A percentile compares a stretch with the other conserved stretches of the same genome.
These are phyloP conservation scores for Arthroderma uncinatum DNA, from an alignment of 2,329 filamentous ascomycete genomes.

Conservation along the genomic window DNA sequence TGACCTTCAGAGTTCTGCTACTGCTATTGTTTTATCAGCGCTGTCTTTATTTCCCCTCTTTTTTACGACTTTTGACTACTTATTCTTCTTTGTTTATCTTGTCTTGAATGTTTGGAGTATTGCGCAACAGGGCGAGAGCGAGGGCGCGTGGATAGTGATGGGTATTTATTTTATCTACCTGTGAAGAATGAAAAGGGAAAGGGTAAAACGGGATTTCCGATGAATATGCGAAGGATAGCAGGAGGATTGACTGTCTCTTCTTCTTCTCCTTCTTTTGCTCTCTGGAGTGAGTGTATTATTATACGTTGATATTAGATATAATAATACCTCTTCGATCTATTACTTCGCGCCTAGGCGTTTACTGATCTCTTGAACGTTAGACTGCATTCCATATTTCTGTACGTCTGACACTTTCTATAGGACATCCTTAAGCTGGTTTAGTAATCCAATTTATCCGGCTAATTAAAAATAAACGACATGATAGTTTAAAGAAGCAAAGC, in stretches of 20 bases:
- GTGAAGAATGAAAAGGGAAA: neutral
- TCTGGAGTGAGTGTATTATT: neutral
- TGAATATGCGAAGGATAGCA: neutral
- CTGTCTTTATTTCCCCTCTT: neutral
- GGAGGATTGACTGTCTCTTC: neutral
- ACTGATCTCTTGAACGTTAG: too few species aligned
- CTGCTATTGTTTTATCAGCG: slow-evolving; percentile 1
- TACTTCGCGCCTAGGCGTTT: neutral
- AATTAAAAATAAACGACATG: neutral
- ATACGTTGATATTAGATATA: neutral
- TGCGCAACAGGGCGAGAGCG: neutral
- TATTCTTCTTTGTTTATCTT: neutral
- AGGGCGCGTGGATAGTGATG: neutral
- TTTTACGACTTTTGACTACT: neutral
- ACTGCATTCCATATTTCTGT: neutral
- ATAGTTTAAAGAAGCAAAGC: neutral
- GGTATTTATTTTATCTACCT: neutral
- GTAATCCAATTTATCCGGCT: neutral
- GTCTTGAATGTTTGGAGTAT: neutral
- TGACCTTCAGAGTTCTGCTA: neutral
- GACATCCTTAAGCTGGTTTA: neutral
- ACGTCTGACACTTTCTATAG: too few species aligned
- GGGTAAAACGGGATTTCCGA: neutral
- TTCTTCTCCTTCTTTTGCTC: neutral
- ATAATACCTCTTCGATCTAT: neutral